These are phyloP conservation scores for Aspergillus latus DNA, from an alignment of 2,329 filamentous ascomycete species.

Conservation along the genomic window DNA sequence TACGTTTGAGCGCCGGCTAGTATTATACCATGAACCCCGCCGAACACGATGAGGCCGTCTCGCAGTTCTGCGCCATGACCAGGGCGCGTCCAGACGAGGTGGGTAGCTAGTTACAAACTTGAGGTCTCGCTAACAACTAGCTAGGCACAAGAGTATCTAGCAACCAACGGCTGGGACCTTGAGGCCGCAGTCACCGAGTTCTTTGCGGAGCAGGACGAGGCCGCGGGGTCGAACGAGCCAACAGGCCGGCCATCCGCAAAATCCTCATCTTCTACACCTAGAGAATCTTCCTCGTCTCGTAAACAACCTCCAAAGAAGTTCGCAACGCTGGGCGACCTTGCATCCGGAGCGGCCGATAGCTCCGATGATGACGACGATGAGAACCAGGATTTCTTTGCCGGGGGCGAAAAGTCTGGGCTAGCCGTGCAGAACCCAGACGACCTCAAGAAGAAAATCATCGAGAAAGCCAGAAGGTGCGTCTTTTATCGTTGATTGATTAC, in stretches of 20 bases:
- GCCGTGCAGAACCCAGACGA: slow-evolving; percentile 65
- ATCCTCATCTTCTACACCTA: slow-evolving; percentile 31
- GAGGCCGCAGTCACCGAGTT: slow-evolving; percentile 62
- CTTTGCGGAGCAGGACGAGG: slow-evolving; percentile 53
- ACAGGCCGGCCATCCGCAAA: slow-evolving; percentile 34
- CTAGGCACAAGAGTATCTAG: slow-evolving; percentile 68
- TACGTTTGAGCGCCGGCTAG: neutral
- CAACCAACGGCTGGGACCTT: slow-evolving; percentile 66
- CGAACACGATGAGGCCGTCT: slow-evolving; percentile 46
- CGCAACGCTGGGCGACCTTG: slow-evolving; percentile 49
- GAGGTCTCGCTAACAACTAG: neutral
- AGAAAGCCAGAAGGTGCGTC: slow-evolving; percentile 44
- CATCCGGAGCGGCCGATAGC: slow-evolving; percentile 39
- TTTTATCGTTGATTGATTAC: neutral
- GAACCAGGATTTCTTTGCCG: slow-evolving; percentile 61
- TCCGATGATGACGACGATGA: slow-evolving; percentile 55
- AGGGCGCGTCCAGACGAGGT: slow-evolving; percentile 52
- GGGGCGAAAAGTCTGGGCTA: slow-evolving; percentile 67
- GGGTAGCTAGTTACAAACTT: slow-evolving; percentile 16
- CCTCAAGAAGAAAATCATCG: slow-evolving; percentile 51
- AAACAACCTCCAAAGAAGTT: slow-evolving; percentile 46
- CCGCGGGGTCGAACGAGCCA: slow-evolving; percentile 29
- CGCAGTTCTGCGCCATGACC: slow-evolving; percentile 60
- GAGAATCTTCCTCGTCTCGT: slow-evolving; percentile 31
- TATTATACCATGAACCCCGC: slow-evolving; percentile 29